Base-by-base conservation (phyloP, 176 grass and related monocot genomes). In the Aegilops tauschii region DNA sequence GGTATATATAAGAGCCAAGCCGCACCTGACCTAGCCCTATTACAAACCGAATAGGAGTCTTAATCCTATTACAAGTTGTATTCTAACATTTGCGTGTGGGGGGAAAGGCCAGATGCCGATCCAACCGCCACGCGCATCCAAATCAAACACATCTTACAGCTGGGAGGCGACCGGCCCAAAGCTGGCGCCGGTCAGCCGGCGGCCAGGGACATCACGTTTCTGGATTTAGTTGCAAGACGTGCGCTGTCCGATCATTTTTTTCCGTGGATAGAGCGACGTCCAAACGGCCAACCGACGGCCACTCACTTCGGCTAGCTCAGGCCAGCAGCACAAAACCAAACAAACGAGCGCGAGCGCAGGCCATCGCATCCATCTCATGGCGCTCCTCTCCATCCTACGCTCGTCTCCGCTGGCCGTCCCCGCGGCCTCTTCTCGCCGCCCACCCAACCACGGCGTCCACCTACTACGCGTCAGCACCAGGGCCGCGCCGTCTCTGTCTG, bases 281-380 rank as follows among this genome's bases (percentile, higher is more conserved):
- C 73, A 87, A 47, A 74, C 81, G 81, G 85, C 81, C 89, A 80
- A 14, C 75, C 61, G 79, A 47, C 49, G 49, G 81, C 89, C 89
- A 85, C 89, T 81, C 89, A 5, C 61, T 91, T 63, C 47, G 47
- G 47, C 61, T 91, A 69, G 76, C 36, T 73, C 64, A 27, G 34
- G 50, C 50, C 56, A 37, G 64, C 65, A 50, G 16, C 74, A 47
- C 76, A 69, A 84, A 84, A 76, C 10, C 67, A 71, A 71, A 40
- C 42, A 47, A 40, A 8, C 9, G 17, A 77, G 18, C 16, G 45
- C 73, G 8, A 76, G 47, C 52, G 20, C 37, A 61, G 70, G 65
- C 74, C 1, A 73, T 0, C 21, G 25, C 45, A 31, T 52, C 5
- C 1, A 14, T 64, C 63, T 8, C 36, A 90, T 90, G 90, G 82